These are phyloP conservation scores for Phytophthora sp. DNA, from an alignment of 352 stramenopile genomes.

Conservation along the genomic window DNA sequence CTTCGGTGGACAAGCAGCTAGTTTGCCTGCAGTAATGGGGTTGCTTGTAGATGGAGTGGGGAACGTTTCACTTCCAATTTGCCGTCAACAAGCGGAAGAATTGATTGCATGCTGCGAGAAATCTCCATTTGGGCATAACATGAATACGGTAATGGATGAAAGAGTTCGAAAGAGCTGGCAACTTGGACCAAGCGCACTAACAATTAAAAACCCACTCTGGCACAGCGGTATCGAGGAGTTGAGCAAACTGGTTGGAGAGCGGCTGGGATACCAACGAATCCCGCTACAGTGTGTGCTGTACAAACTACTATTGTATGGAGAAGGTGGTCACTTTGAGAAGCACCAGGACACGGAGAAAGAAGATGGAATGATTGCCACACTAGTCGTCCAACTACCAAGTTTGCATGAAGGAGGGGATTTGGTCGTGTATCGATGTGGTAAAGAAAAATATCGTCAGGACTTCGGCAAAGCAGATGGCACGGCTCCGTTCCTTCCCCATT, in stretches of 20 bases:
- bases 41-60: neutral
- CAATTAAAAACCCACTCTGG: neutral
- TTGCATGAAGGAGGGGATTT: neutral
- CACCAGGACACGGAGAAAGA: neutral
- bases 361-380: neutral
- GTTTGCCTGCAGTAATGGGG: neutral
- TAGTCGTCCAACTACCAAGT: neutral
- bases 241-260: neutral
- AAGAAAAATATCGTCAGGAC: neutral
- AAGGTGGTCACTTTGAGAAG: constrained; percentile 41
- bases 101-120: neutral
- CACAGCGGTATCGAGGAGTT: neutral
- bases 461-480: neutral
- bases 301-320: neutral
- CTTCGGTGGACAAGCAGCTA: neutral
- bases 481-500: constrained; percentile 5
- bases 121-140: neutral
- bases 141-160: neutral
- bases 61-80: neutral
- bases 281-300: neutral
- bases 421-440: neutral
- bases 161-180: neutral
- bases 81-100: neutral
- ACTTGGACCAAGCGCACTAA: neutral
- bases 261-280: neutral